Evolutionary conservation across 768 basidiomycete species (phyloP).

Genomic region (Epithele typhae): DNA sequence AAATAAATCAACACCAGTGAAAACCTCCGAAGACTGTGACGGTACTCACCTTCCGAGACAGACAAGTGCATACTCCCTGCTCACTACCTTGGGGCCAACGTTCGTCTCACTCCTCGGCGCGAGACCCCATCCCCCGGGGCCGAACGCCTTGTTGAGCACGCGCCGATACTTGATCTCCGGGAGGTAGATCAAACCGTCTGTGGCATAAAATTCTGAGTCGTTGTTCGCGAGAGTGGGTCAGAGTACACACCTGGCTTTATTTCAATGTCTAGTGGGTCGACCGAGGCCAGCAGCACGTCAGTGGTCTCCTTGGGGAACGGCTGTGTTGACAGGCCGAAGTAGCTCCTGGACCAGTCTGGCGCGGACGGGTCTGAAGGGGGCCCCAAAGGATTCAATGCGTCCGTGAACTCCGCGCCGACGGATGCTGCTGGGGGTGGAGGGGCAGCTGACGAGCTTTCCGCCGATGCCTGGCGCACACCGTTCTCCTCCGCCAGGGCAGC

Average conservation of each 20-base stretch:
- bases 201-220: not conserved
- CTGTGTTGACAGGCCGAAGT: conserved; percentile 70
- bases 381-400: conserved; percentile 1
- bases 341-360: conserved; percentile 91
- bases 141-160: conserved; percentile 88
- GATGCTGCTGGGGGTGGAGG: not conserved
- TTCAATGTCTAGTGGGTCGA: conserved; percentile 80
- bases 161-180: conserved; percentile 97
- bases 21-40: not conserved
- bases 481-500: no score
- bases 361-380: conserved; percentile 13
- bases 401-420: conserved; percentile 1
- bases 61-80: conserved; percentile 91
- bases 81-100: conserved; percentile 82
- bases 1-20: not conserved
- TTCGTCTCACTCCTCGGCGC: conserved; percentile 92
- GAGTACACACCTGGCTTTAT: conserved; percentile 79
- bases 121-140: conserved; percentile 95
- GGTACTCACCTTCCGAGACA: conserved; percentile 80
- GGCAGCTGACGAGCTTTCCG: no score
- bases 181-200: conserved; percentile 91
- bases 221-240: not conserved
- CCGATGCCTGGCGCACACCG: no score
- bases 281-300: conserved; percentile 65
- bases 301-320: conserved; percentile 77